phyloP scores from a whole-genome alignment of 2,329 filamentous ascomycete genomes.

The Aspergillus pseudonomiae region DNA sequence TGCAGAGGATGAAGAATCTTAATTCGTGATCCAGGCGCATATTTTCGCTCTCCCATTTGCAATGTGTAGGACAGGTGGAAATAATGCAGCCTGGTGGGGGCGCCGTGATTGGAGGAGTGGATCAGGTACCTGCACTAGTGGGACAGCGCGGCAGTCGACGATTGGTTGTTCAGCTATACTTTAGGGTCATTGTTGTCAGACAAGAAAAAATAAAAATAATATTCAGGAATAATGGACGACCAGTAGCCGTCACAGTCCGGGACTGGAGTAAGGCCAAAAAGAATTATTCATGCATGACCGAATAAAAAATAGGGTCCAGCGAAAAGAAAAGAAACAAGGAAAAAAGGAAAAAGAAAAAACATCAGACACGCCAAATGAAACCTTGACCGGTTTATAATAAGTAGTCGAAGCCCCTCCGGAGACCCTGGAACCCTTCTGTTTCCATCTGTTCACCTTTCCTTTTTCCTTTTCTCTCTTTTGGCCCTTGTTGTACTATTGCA shows the following conservation, averaged over 20 bases:
- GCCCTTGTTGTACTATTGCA: slow-evolving; percentile 18
- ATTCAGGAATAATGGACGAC: background rate
- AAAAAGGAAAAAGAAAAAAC: background rate
- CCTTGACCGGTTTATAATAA: background rate
- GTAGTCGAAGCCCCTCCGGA: background rate
- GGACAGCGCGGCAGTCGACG: slow-evolving; percentile 5
- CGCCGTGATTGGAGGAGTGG: slow-evolving; percentile 6
- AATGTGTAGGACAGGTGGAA: background rate
- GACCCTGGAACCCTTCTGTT: background rate
- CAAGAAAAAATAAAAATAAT: background rate
- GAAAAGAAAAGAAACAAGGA: background rate
- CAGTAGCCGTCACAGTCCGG: too few relatives aligned
- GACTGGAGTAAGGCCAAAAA: background rate
- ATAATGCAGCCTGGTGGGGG: background rate
- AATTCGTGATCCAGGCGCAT: background rate
- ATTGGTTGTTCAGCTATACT: slow-evolving; percentile 13
- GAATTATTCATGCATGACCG: background rate
- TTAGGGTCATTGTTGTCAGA: background rate
- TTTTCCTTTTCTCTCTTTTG: slow-evolving; percentile 25
- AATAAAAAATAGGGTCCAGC: background rate
- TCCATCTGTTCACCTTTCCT: slow-evolving; percentile 3
- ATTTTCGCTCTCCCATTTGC: background rate
- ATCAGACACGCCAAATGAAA: too few relatives aligned
- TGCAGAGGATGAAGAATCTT: too few relatives aligned
- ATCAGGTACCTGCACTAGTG: slow-evolving; percentile 19